Base-by-base conservation (phyloP, 306 rosid genomes). In the Calophaca sinica region DNA sequence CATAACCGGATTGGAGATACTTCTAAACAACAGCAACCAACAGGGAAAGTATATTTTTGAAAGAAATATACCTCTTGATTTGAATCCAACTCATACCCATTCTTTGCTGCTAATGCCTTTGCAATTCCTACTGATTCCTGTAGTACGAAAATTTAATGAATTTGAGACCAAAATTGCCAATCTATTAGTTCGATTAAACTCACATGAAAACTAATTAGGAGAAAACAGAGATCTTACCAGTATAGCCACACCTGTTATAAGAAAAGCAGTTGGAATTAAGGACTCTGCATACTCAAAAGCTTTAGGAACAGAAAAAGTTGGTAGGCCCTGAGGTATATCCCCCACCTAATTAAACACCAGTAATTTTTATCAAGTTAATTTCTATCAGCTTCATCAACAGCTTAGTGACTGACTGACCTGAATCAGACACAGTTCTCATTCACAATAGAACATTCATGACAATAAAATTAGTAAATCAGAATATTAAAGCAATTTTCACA, bases 41-140 rank as follows among this genome's bases (percentile, higher is more conserved):
- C 57, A 5, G n/a, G 79, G 28, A 28, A 28, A 52, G 46, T 26
- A 36, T 32, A 60, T 35, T 60, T 83, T 68, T 35, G 68, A 32
- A 77, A 82, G 51, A 78, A 57, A 57, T 82, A 86, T 85, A 94
- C 98, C 97, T 94, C 98, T 84, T 94, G 98, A 82, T 94, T 94
- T 83, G 98, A 90, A 79, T 91, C 98, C 87, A 94, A 87, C 79
- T 94, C 98, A 3, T 94, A 94, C 52, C 98, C 98, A 76, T 94
- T 94, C 82, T 94, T 94, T 7, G 96, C 98, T 54, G 98, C 98
- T 80, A 94, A 87, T 39, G 98, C 97, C 84, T 94, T 94, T 33
- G 98, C 98, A 82, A 94, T 94, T 68, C 98, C 98, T 76, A 94
- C 98, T 15, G 98, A 94, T 82, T 94, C 98, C 98, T 94, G 74